Conservation (phyloP, 2,329 filamentous ascomycete genomes). For the Polychaeton citri region DNA sequence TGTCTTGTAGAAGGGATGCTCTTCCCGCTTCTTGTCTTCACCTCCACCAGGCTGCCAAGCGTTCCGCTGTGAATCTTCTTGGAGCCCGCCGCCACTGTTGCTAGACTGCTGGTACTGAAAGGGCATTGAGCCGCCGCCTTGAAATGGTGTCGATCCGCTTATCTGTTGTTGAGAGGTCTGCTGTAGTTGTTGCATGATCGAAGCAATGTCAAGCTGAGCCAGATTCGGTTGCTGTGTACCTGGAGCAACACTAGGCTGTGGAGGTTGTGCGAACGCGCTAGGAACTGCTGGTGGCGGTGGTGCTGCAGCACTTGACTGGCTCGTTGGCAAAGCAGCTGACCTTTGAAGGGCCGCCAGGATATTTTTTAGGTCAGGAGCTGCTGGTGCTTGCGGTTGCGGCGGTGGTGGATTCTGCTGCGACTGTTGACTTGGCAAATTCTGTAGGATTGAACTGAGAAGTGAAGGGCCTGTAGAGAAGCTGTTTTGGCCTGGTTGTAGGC, state of each 20-base stretch:
- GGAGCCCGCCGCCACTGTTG: not conserved
- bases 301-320: not conserved
- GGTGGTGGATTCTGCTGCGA: slow-evolving; percentile 3
- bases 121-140: not conserved
- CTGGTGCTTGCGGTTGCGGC: slow-evolving; percentile 5
- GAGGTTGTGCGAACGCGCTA: not conserved
- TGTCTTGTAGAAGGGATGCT: slow-evolving; percentile 19
- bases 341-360: not conserved
- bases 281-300: not conserved
- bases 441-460: not conserved
- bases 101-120: slow-evolving; percentile 1
- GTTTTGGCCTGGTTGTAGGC: slow-evolving; percentile 6
- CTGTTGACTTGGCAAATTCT: slow-evolving; percentile 2
- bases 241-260: not conserved
- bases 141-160: slow-evolving; percentile 2
- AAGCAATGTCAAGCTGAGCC: not conserved
- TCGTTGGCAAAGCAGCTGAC: not conserved
- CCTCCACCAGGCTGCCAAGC: slow-evolving; percentile 3
- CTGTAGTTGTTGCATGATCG: not conserved
- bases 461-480: not conserved
- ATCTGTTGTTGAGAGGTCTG: slow-evolving; percentile 2
- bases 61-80: slow-evolving; percentile 1
- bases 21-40: slow-evolving; percentile 8
- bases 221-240: not conserved
- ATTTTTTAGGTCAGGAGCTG: slow-evolving; percentile 2